These are phyloP conservation scores for Rosa persica DNA, from an alignment of 306 rosid genomes.

Conservation along the genomic window DNA sequence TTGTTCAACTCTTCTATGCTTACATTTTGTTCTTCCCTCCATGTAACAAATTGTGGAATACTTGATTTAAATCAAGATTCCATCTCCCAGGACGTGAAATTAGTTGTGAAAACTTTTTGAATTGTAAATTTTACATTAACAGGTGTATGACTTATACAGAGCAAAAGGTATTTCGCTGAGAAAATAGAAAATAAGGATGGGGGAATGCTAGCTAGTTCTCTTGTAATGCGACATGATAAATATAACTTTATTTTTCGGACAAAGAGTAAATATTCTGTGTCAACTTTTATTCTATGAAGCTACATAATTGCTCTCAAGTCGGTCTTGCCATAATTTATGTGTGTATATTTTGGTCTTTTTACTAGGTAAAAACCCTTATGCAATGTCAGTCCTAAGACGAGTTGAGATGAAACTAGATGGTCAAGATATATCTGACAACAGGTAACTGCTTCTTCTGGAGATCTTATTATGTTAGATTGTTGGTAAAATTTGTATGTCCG, in stretches of 20 bases:
- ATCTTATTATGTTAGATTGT: conserved; percentile 15
- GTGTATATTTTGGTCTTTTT: conserved; percentile 24
- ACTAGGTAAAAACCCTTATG: conserved; percentile 82
- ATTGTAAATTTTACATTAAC: not conserved
- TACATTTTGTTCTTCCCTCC: not conserved
- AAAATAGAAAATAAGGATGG: not conserved
- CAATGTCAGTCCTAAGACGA: conserved; percentile 72
- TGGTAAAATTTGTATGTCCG: conserved; percentile 49
- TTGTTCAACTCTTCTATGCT: not conserved
- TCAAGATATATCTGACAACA: conserved; percentile 65
- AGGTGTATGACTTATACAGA: not conserved
- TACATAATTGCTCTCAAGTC: not conserved
- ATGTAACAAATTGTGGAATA: not conserved
- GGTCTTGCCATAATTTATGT: not conserved
- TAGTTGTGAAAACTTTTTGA: not conserved
- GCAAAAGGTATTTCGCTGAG: not conserved
- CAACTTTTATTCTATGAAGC: not conserved
- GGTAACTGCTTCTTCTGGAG: conserved; percentile 44
- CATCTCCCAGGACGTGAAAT: not conserved
- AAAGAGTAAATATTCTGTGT: not conserved
- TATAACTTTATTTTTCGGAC: not conserved
- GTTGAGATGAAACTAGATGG: conserved; percentile 93
- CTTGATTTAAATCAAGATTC: not conserved
- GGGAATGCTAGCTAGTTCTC: not conserved
- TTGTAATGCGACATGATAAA: not conserved